Base-by-base conservation (phyloP, 345 rosid genomes). In the Bretschneidera sinensis region DNA sequence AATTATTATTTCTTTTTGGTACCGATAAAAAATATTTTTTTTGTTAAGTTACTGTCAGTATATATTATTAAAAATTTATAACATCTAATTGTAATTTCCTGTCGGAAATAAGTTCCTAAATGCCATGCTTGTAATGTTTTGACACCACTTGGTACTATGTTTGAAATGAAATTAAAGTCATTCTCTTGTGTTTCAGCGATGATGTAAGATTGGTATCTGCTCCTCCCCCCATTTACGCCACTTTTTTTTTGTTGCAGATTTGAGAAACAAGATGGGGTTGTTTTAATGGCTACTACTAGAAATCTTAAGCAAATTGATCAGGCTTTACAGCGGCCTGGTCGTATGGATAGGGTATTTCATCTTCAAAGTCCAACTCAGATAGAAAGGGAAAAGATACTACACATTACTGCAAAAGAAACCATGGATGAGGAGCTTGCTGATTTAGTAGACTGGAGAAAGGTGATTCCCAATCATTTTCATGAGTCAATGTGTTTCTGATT, bases 251-350 rank as follows among this genome's bases (percentile, higher is more conserved):
- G 33, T 67, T 68, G 63, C 86, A 91, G 98, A 56, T 91, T 91
- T 78, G 91, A 88, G 88, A 91, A 86, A 74, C 98, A 91, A 74
- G 98, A 91, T 73, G 98, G 98, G 24, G 98, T 91, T 79, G 90
- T 91, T 78, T 76, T 91, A 82, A 91, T 91, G 96, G 98, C 98
- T 49, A 91, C 98, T 25, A 88, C 98, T 21, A 78, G 86, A 69
- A 86, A 85, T 76, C 81, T 86, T 69, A 91, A 88, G 75, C 92
- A 88, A 75, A 88, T 91, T 60, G 98, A 91, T 75, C 87, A 85
- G 74, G 98, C 98, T 1, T 85, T 91, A 58, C 86, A 68, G 74
- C 79, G 98, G 55, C 98, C 98, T 61, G 98, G 98, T 67, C 86
- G 98, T 58, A 91, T 91, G 98, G 98, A 91, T 74, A 83, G 96